phyloP scores from a whole-genome alignment of 2,329 filamentous ascomycete genomes.

The Cladosporium cucumerinum region DNA sequence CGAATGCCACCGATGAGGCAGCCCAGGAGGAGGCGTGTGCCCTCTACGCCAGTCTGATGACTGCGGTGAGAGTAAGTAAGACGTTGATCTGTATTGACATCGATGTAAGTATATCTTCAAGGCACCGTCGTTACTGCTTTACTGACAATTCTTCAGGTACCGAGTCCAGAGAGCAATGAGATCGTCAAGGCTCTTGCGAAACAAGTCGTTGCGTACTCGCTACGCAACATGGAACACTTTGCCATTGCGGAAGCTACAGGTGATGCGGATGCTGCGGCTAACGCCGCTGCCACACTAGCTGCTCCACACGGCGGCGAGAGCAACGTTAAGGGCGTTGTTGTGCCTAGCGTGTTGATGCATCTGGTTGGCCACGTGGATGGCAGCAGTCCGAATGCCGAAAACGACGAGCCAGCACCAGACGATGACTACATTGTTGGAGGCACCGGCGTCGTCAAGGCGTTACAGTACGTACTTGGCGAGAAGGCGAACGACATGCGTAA shows the following conservation, averaged over 20 bases:
- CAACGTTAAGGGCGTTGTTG: slow-evolving; percentile 54
- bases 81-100: slow-evolving; percentile 88
- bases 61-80: slow-evolving; percentile 77
- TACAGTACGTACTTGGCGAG: slow-evolving; percentile 86
- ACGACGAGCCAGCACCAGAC: slow-evolving; percentile 70
- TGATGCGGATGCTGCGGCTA: slow-evolving; percentile 37
- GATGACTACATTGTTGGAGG: slow-evolving; percentile 96
- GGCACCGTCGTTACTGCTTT: not conserved
- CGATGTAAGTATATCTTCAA: slow-evolving; percentile 50
- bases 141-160: slow-evolving; percentile 46
- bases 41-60: slow-evolving; percentile 85
- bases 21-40: slow-evolving; percentile 91
- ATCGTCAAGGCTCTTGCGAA: slow-evolving; percentile 88
- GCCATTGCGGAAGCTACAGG: slow-evolving; percentile 61
- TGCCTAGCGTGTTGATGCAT: slow-evolving; percentile 82
- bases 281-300: slow-evolving; percentile 43
- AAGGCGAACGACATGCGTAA: slow-evolving; percentile 52
- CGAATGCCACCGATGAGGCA: slow-evolving; percentile 71
- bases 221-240: slow-evolving; percentile 82
- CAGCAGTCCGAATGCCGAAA: slow-evolving; percentile 51
- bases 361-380: slow-evolving; percentile 70
- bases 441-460: slow-evolving; percentile 89
- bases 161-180: slow-evolving; percentile 75
- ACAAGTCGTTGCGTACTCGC: slow-evolving; percentile 89
- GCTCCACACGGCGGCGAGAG: slow-evolving; percentile 45